Percentiles rank a stretch among this genome's conserved stretches.
These are phyloP conservation scores for Ramaria sp. DNA, from an alignment of 768 basidiomycete species.

Conservation along the genomic window DNA sequence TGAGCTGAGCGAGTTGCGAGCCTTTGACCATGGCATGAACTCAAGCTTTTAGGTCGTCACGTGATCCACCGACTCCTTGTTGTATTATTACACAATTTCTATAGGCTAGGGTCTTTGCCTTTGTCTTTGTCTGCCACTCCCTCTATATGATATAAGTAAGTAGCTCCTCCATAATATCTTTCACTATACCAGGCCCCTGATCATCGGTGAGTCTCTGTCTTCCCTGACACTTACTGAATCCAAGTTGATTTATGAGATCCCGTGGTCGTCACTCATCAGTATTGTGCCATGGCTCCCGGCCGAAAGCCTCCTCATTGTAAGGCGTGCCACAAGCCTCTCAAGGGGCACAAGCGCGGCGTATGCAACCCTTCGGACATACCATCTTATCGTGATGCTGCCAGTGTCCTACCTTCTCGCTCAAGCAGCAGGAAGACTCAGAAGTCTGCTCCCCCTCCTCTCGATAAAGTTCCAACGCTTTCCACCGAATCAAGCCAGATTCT, in stretches of 20 bases:
- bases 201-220: not conserved
- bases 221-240: not conserved
- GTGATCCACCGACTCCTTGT: not conserved
- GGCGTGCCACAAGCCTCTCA: constrained; percentile 1
- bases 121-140: not conserved
- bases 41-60: not conserved
- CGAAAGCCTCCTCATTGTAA: constrained; percentile 1
- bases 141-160: not conserved
- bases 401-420: not conserved
- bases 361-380: not conserved
- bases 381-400: not conserved
- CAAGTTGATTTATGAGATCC: no score
- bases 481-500: not conserved
- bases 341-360: constrained; percentile 1
- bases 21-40: constrained; percentile 54
- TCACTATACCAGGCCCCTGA: not conserved
- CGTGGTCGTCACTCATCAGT: not conserved
- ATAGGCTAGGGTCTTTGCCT: not conserved
- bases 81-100: not conserved
- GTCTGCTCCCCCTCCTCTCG: not conserved
- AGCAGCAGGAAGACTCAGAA: not conserved
- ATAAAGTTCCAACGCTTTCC: not conserved
- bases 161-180: not conserved
- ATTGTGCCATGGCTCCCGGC: not conserved
- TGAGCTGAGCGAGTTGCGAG: constrained; percentile 88